These are phyloP conservation scores for Tuber umbilicatum DNA, from an alignment of 495 filamentous ascomycete genomes.

Conservation along the genomic window DNA sequence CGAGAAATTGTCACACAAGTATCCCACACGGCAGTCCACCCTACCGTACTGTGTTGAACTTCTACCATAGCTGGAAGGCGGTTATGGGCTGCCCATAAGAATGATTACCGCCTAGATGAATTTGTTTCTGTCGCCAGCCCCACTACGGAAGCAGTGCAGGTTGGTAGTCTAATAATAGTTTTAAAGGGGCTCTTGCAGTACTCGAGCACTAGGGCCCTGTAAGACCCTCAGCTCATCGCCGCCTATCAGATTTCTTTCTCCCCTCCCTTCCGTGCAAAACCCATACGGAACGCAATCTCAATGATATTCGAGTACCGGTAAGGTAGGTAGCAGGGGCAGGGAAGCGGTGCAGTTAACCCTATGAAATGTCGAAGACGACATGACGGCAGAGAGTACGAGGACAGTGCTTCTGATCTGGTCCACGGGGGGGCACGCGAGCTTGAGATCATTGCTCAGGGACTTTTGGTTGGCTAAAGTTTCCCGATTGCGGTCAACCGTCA, in stretches of 20 bases:
- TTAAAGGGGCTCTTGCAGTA: neutral
- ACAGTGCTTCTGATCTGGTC: neutral
- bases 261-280: neutral
- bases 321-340: neutral
- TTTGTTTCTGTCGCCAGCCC: neutral
- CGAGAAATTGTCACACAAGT: neutral
- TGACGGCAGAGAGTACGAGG: too few relatives aligned
- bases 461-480: neutral
- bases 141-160: slow-evolving; percentile 43
- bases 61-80: neutral
- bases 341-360: neutral
- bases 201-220: neutral
- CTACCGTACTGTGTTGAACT: neutral
- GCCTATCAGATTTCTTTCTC: neutral
- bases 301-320: neutral
- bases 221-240: neutral
- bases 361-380: neutral
- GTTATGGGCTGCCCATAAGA: neutral
- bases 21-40: neutral
- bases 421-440: neutral
- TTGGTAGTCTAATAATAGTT: slow-evolving; percentile 59
- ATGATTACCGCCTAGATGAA: neutral
- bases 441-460: neutral
- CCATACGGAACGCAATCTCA: neutral
- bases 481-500: neutral